phyloP scores from a whole-genome alignment of 2,329 filamentous ascomycete genomes.

The Microsporum ferrugineum region DNA sequence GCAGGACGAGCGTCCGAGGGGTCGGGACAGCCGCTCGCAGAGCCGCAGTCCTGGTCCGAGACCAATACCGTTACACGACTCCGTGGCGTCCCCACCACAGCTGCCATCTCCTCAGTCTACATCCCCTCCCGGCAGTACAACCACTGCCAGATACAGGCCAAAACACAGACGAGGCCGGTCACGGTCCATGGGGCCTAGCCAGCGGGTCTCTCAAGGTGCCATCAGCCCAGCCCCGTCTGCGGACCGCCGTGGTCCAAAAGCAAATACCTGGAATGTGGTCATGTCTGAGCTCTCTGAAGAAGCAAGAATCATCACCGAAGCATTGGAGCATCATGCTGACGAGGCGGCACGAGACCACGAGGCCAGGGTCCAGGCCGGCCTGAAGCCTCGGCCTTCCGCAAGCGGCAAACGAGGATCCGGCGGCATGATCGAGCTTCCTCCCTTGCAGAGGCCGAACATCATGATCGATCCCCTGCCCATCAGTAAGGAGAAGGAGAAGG shows the following conservation, averaged over 20 bases:
- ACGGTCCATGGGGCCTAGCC: slow-evolving; percentile 27
- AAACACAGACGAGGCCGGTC: slow-evolving; percentile 22
- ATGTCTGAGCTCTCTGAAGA: slow-evolving; percentile 49
- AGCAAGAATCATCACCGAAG: slow-evolving; percentile 48
- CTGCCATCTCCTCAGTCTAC: slow-evolving; percentile 24
- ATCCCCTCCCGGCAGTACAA: neutral
- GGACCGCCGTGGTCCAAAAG: slow-evolving; percentile 34
- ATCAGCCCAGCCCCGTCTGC: neutral
- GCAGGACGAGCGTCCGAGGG: slow-evolving; percentile 29
- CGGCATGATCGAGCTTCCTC: slow-evolving; percentile 43
- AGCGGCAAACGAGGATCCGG: slow-evolving; percentile 26
- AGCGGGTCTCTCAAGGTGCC: neutral
- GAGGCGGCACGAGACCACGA: slow-evolving; percentile 36
- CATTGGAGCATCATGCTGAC: slow-evolving; percentile 47
- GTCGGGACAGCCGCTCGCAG: slow-evolving; percentile 33
- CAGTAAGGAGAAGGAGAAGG: slow-evolving; percentile 55
- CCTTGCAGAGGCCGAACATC: slow-evolving; percentile 50
- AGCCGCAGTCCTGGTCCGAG: slow-evolving; percentile 28
- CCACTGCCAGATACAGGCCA: neutral
- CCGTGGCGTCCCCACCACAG: slow-evolving; percentile 19
- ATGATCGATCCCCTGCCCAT: slow-evolving; percentile 56
- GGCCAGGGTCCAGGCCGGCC: slow-evolving; percentile 37
- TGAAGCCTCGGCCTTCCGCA: slow-evolving; percentile 25
- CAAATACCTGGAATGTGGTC: slow-evolving; percentile 49
- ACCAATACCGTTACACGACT: slow-evolving; percentile 35